Conservation (phyloP, 345 rosid genomes). For the Toxicodendron radicans region DNA sequence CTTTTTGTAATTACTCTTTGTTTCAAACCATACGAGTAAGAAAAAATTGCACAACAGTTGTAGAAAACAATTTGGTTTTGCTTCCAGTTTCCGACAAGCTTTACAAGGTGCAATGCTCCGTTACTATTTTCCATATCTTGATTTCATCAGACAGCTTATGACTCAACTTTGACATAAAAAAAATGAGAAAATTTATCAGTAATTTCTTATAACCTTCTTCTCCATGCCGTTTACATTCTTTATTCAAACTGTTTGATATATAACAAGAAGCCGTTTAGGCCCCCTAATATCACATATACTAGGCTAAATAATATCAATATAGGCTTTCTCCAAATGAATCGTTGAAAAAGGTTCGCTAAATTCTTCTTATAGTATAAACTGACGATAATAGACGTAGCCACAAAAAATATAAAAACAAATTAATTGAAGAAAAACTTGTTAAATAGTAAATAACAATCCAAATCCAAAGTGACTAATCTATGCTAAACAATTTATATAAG, state of each 20-base stretch:
- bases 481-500: background rate
- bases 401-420: background rate
- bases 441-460: background rate
- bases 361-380: no score
- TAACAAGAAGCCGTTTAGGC: background rate
- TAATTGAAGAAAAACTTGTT: background rate
- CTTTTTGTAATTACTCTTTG: no score
- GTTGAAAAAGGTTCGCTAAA: no score
- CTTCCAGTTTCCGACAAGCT: background rate
- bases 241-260: background rate
- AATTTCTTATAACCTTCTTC: no score
- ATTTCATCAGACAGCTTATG: background rate
- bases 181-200: no score
- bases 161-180: background rate
- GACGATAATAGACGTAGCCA: background rate
- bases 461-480: background rate
- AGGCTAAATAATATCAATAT: no score
- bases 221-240: background rate
- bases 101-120: background rate
- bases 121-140: background rate
- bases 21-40: background rate
- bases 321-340: no score
- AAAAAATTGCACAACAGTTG: background rate
- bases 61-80: background rate
- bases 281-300: no score